Evolutionary conservation across 371 early-diverging fungal species (phyloP), one percentile per base, ranked within the genome.

Genomic region (Sporodiniella umbellata): DNA sequence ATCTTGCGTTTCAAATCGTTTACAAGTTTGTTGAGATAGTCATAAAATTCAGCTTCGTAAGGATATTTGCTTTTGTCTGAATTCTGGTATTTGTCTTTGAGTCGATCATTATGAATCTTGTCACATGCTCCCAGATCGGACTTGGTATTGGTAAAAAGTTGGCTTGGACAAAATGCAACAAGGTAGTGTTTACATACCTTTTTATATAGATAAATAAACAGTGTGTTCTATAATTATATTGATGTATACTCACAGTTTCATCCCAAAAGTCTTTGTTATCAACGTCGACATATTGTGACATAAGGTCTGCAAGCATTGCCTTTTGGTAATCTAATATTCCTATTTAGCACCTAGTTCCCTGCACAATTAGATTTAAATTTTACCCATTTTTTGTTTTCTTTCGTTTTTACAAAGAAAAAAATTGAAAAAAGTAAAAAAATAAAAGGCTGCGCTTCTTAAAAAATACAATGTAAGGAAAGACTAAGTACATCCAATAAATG

Each of bases 101-200:
- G 68, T 48, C 80, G 78, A 50, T 92, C 93, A 58, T 94, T 92
- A 68, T 94, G 94, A 19, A 90, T 67, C 48, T 85, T 78, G 42
- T 76, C 74, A 67, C 92, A 91, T 0, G 76, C 75, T 23, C 90
- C 86, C 45, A 91, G 70, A 57, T 89, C 91, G 24, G 87, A 86
- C 60, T 93, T 94, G 1, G 95, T 94, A 67, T 94, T 93, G 37
- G 83, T 82, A 66, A 94, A 94, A 23, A 89, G 71, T 51, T 86
- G 84, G 54, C 88, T 78, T 18, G 95, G 93, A 60, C 95, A 94
- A 50, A 92, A 94, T 26, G 78, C 85, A 30, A 89, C 91, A 42
- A 94, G 71, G 54, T 80, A 87, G 66, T 93, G 77, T 56, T 93
- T 94, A 68, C 94, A 94, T 11, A 93, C 86, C 80, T 89, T 72